Conservation (phyloP, 495 filamentous ascomycete species). For the Penicillium herquei region DNA sequence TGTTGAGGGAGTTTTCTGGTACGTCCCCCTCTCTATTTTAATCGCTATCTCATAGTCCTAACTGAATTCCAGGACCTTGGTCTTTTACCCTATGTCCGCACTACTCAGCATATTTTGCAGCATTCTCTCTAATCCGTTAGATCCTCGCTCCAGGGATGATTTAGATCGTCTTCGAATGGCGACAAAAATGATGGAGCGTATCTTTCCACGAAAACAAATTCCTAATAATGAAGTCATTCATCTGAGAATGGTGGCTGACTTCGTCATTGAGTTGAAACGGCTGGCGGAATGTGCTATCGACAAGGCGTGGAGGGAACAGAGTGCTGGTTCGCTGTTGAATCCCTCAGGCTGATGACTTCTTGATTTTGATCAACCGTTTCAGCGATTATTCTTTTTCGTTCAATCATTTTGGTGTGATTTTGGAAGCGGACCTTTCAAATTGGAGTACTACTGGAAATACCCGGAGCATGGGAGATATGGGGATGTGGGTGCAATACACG, state of each 20-base stretch:
- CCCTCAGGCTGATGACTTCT: no score
- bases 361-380: no score
- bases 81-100: conserved; percentile 55
- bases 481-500: no score
- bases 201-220: conserved; percentile 40
- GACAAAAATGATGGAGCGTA: conserved; percentile 40
- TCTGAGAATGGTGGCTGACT: conserved; percentile 47
- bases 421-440: no score
- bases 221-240: conserved; percentile 43
- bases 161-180: conserved; percentile 39
- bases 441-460: no score
- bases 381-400: no score
- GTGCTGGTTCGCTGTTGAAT: conserved; percentile 7
- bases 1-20: conserved; percentile 49
- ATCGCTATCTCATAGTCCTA: neutral
- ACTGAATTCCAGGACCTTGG: conserved; percentile 33
- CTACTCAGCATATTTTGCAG: conserved; percentile 50
- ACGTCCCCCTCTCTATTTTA: conserved; percentile 1
- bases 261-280: conserved; percentile 44
- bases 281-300: conserved; percentile 45
- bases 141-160: conserved; percentile 45
- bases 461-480: no score
- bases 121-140: conserved; percentile 46
- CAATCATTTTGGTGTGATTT: no score
- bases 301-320: conserved; percentile 40